These are phyloP conservation scores for Pisolithus sp. DNA, from an alignment of 768 basidiomycete genomes.

Conservation along the genomic window DNA sequence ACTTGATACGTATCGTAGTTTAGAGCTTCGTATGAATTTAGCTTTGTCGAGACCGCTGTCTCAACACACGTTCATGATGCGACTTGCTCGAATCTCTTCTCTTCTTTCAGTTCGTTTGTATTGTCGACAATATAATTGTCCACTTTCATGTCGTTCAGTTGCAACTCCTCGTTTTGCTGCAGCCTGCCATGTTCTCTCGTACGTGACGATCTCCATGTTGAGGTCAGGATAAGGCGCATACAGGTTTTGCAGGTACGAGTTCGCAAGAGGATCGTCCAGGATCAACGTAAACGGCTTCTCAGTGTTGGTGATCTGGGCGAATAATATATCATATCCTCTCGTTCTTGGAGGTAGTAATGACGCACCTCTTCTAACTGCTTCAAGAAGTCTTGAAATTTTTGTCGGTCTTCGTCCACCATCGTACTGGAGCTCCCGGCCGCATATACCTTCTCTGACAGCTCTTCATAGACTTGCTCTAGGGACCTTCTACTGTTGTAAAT, in stretches of 20 bases:
- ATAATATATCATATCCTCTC: not conserved
- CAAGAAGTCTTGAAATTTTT: slow-evolving; percentile 73
- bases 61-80: no score
- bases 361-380: slow-evolving; percentile 65
- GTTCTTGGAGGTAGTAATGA: not conserved
- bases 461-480: slow-evolving; percentile 89
- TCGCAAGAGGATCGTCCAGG: slow-evolving; percentile 91
- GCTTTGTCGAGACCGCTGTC: no score
- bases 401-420: slow-evolving; percentile 37
- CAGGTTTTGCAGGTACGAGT: slow-evolving; percentile 94
- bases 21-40: no score
- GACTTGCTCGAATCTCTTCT: not conserved
- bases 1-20: no score
- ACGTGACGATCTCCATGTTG: slow-evolving; percentile 77
- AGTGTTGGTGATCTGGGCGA: slow-evolving; percentile 63
- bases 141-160: slow-evolving; percentile 84
- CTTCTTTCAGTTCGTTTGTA: not conserved
- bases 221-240: slow-evolving; percentile 97
- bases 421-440: slow-evolving; percentile 58
- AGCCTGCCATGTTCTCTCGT: slow-evolving; percentile 79
- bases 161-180: slow-evolving; percentile 95
- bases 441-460: slow-evolving; percentile 85
- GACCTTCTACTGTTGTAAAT: slow-evolving; percentile 97
- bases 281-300: slow-evolving; percentile 83
- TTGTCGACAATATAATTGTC: slow-evolving; percentile 34